Evolutionary conservation across 306 rosid genomes (phyloP), one percentile per base, ranked within the genome.

Genomic region (Pterocarpus santalinus): DNA sequence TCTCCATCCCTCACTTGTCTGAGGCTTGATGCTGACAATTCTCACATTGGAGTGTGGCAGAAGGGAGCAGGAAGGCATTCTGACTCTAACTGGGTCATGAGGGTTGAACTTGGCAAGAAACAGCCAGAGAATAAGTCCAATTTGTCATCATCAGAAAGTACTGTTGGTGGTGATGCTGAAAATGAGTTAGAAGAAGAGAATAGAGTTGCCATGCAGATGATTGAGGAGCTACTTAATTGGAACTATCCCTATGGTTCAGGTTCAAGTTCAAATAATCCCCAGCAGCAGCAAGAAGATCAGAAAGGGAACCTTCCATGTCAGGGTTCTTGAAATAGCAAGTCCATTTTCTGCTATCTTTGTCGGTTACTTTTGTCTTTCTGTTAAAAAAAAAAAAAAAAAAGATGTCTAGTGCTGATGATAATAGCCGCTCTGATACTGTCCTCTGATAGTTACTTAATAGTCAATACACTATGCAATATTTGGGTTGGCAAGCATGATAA

Each of bases 1-100:
- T 90, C 98, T 80, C 99, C 99, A 12, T 95, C 99, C 5, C 92
- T 95, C 64, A 95, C 99, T 33, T 95, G 99, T 43, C 88, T 95
- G 22, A 86, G 98, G 77, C 96, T 95, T 5, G 99, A 95, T 84
- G 84, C 92, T 34, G 99, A 95, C 66, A 95, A 90, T 61, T 92
- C 99, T 16, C 97, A 93, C 85, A 95, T 95, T 46, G 99, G 99
- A 0, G 98, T 95, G 12, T 95, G 99, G 99, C 99, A 95, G 64
- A 93, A 93, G 73, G 89, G 98, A 0, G 90, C 94, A 3, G 98
- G 99, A 1, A 53, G 97, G 0, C 91, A 89, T 4, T 92, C 98
- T 1, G 89, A 72, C 67, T 93, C 99, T 5, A 89, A 84, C 16
- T 95, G 99, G 99, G 97, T 95, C 85, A 92, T 95, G 97, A 90